Evolutionary conservation across 768 basidiomycete species (phyloP), one percentile per base, ranked within the genome.

Genomic region (Serendipita sp.): DNA sequence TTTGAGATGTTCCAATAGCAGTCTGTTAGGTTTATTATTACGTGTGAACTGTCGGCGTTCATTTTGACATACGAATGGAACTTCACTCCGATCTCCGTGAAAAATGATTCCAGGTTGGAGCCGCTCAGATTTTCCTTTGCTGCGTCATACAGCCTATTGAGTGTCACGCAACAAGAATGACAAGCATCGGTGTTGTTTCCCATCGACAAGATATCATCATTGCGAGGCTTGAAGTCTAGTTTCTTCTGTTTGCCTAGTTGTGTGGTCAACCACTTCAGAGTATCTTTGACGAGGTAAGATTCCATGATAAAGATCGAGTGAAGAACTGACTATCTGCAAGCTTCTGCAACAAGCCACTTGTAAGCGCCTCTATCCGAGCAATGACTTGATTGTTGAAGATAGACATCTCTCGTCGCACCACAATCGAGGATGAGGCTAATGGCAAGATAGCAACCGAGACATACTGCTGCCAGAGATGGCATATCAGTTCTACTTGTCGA

Each of bases 381-480:
- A 95, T 80, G 1, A 85, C 84, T 68, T 93, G 90, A 68, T 87
- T 91, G 70, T 95, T 94, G 77, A 88, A 95, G 15, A 89, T 82
- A 3, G 82, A 81, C 90, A 97, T 94, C 73, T 98, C 95, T 23
- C 94, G 82, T 60, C 95, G 82, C 43, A 85, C 81, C 2, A 92
- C 91, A 3, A 94, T 88, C 0, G 88, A 89, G 10, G 85, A 84
- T 64, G 83, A 85, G 0, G 91, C 87, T 15, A 99, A 78, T 0
- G 96, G 94, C 13, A 96, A 78, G 3, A 99, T 74, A 0, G 93
- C 96, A 18, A 90, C 88, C 58, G 87, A 88, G 69, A 91, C 82
- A 73, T 98, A 99, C 72, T 89, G 88, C 70, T 98, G 96, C 95
- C 94, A 98, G 10, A 99, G 81, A 71, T 97, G 91, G 70, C 88